Percentiles rank a stretch among this genome's conserved stretches.
Evolutionary conservation across 1,284 basidiomycete species (phyloP).

Genomic region (Ceratobasidium sp.): DNA sequence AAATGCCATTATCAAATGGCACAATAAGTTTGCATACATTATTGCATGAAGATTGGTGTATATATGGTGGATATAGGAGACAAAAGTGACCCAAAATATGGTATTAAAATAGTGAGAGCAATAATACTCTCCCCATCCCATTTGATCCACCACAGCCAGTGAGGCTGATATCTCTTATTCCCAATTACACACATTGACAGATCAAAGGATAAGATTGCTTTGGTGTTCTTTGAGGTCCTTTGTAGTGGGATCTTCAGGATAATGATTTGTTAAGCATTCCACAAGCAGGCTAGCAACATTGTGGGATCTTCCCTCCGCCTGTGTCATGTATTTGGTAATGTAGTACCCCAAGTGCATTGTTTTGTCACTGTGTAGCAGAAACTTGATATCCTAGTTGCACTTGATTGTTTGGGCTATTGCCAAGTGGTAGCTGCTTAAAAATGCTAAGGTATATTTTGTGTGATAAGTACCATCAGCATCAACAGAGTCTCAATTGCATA

Average conservation of each 20-base stretch:
- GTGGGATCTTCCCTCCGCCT: slow-evolving; percentile 52
- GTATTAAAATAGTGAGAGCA: background rate
- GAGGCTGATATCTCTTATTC: slow-evolving; percentile 43
- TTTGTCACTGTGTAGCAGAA: slow-evolving; percentile 47
- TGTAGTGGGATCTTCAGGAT: background rate
- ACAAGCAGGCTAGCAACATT: slow-evolving; percentile 49
- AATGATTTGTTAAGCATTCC: background rate
- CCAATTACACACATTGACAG: slow-evolving; percentile 43
- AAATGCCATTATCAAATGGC: too few species aligned
- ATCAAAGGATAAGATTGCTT: slow-evolving; percentile 28
- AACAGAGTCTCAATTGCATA: slow-evolving; percentile 52
- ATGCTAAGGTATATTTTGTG: slow-evolving; percentile 49
- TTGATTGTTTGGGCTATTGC: slow-evolving; percentile 51
- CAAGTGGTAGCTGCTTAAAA: slow-evolving; percentile 56
- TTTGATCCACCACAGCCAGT: slow-evolving; percentile 33
- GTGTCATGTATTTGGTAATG: slow-evolving; percentile 53
- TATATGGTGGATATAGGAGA: background rate
- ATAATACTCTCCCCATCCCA: background rate
- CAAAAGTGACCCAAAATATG: background rate
- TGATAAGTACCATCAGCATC: slow-evolving; percentile 15
- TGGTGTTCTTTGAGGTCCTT: background rate
- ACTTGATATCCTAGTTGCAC: slow-evolving; percentile 59
- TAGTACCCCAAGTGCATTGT: slow-evolving; percentile 30
- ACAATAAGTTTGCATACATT: background rate
- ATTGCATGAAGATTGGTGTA: background rate